Conservation (phyloP, 2,329 filamentous ascomycete genomes). For the Penicillium sp. region DNA sequence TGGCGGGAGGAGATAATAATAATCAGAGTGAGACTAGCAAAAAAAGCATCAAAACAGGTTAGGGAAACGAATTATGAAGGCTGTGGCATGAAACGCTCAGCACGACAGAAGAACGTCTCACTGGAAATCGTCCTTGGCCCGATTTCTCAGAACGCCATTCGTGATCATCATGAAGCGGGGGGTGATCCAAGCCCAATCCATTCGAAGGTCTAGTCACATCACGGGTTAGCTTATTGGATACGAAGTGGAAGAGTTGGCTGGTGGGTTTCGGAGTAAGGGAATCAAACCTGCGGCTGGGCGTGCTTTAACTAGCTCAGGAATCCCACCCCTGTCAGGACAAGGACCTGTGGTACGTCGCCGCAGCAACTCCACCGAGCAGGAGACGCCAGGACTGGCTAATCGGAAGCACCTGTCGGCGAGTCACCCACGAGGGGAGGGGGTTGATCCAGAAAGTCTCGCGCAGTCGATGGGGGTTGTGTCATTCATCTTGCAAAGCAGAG, state of each 20-base stretch:
- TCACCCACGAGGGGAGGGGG: conserved; percentile 28
- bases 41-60: conserved; percentile 16
- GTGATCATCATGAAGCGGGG: conserved; percentile 27
- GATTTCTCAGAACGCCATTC: conserved; percentile 24
- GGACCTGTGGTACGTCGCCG: conserved; percentile 29
- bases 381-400: conserved; percentile 26
- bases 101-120: conserved; percentile 23
- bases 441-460: conserved; percentile 25
- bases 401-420: conserved; percentile 26
- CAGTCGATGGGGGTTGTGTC: conserved; percentile 26
- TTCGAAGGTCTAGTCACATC: conserved; percentile 26
- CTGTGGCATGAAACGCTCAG: conserved; percentile 27
- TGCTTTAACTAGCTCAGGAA: conserved; percentile 27
- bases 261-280: conserved; percentile 29
- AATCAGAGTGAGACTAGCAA: background rate
- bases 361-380: conserved; percentile 28
- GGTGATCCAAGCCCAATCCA: conserved; percentile 25
- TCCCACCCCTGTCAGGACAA: conserved; percentile 27
- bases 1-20: conserved; percentile 18
- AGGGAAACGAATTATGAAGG: conserved; percentile 9
- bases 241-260: conserved; percentile 24
- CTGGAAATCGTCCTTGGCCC: conserved; percentile 18
- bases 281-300: conserved; percentile 27
- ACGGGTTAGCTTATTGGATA: conserved; percentile 30
- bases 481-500: conserved; percentile 20